Base-by-base conservation (phyloP, 2,329 filamentous ascomycete genomes). In the Microthyrium microscopicum region DNA sequence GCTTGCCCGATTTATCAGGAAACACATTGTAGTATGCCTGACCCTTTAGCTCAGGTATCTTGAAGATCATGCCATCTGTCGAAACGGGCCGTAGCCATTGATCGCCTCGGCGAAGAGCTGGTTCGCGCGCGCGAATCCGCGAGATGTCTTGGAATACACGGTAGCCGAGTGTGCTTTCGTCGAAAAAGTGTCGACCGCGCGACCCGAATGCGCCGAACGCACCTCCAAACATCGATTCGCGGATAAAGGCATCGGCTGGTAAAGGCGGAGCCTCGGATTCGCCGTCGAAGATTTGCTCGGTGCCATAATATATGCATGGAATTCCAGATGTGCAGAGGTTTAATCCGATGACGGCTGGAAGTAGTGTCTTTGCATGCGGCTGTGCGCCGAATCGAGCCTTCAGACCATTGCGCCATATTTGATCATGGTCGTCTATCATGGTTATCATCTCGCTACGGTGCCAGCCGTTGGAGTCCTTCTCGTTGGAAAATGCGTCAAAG, bases 231-330 rank as follows among this genome's bases (percentile, higher is more conserved):
- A 45, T 42, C 18, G 42, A 32, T 35, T 45, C 43, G 12, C 43
- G 41, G 27, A 45, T 43, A 26, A 42, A 45, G 6, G 35, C 36
- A 26, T 45, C 42, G 9, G 22, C 9, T 9, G 9, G 22, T 9
- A 9, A 13, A 9, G 9, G 9, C 22, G 9, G 22, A 13, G 9
- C 13, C 9, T 13, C 22, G 13, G 22, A 25, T 25, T 13, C 22
- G 18, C 29, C 38, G 7, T 46, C 41, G 24, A 46, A 42, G 6
- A 12, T 9, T 29, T 46, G 44, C 32, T 46, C 44, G 6, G 41
- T 46, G 29, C 42, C 44, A 29, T 46, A 46, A 33, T 46, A 46
- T 20, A 46, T 41, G 29, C 42, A 44, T 5, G 44, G 44, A 12
- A 46, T 46, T 9, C 44, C 44, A 2, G 44, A 37, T 3, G 40